These are phyloP conservation scores for Handroanthus guayacan DNA, from an alignment of 257 asterid genomes.

Conservation along the genomic window DNA sequence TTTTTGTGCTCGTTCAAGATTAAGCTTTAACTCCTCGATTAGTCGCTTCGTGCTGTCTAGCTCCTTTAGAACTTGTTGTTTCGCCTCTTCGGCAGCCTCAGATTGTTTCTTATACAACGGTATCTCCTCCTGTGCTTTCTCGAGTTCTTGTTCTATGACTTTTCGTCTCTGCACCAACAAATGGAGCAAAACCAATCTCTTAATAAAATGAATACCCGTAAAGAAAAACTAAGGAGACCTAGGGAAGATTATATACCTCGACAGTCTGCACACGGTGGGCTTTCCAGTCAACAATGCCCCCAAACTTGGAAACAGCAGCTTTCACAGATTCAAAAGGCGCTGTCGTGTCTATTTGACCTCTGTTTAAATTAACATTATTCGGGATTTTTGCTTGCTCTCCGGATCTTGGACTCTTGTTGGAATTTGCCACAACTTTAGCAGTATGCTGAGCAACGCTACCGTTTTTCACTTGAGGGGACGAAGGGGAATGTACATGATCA, in stretches of 20 bases:
- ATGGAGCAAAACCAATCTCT: too few relatives aligned
- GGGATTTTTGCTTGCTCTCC: slow-evolving; percentile 37
- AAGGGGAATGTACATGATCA: slow-evolving; percentile 38
- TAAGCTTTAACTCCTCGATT: slow-evolving; percentile 89
- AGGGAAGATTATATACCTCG: slow-evolving; percentile 64
- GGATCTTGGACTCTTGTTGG: slow-evolving; percentile 32
- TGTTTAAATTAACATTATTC: slow-evolving; percentile 37
- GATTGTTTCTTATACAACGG: slow-evolving; percentile 74
- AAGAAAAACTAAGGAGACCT: slow-evolving; percentile 4
- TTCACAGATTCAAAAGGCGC: slow-evolving; percentile 95
- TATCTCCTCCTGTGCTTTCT: slow-evolving; percentile 77
- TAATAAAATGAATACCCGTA: too few relatives aligned
- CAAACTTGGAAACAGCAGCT: slow-evolving; percentile 97
- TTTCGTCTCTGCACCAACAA: slow-evolving; percentile 75
- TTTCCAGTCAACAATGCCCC: slow-evolving; percentile 99
- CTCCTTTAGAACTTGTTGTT: slow-evolving; percentile 70
- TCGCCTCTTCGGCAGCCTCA: slow-evolving; percentile 79
- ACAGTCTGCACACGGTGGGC: slow-evolving; percentile 89
- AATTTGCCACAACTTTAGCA: slow-evolving; percentile 43
- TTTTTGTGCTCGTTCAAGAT: slow-evolving; percentile 85
- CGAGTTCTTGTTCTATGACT: slow-evolving; percentile 82
- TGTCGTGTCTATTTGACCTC: slow-evolving; percentile 80
- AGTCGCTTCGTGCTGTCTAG: slow-evolving; percentile 80
- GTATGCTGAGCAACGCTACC: slow-evolving; percentile 37
- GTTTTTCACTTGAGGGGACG: slow-evolving; percentile 48